phyloP scores from a whole-genome alignment of 2,329 filamentous ascomycete genomes.

The Clonostachys rhizophaga region DNA sequence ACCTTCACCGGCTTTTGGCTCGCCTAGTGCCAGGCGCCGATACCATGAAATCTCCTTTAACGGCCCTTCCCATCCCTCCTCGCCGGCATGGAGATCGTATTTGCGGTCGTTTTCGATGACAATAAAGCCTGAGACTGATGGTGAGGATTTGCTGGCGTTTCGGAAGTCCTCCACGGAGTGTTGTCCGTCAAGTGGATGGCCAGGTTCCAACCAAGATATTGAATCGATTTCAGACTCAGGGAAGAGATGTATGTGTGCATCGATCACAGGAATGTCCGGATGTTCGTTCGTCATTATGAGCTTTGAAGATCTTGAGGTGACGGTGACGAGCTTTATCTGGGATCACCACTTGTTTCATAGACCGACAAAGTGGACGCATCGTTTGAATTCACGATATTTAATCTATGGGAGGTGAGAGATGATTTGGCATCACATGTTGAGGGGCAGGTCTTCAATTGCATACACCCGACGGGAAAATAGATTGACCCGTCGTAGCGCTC shows the following conservation, averaged over 20 bases:
- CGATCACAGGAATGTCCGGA: constrained; percentile 58
- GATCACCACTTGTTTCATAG: no score
- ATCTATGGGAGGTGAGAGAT: no score
- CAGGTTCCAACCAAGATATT: constrained; percentile 64
- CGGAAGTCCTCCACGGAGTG: constrained; percentile 62
- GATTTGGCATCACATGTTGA: no score
- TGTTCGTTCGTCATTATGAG: not conserved
- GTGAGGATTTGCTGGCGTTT: constrained; percentile 30
- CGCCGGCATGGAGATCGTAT: constrained; percentile 47
- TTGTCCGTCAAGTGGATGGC: constrained; percentile 45
- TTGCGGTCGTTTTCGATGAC: constrained; percentile 80
- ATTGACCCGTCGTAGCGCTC: no score
- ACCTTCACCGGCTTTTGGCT: constrained; percentile 60
- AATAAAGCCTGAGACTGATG: constrained; percentile 62
- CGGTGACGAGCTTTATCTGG: no score
- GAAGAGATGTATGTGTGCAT: constrained; percentile 90
- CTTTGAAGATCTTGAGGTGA: no score
- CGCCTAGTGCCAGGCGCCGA: constrained; percentile 59
- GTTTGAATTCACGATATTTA: no score
- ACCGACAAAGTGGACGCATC: no score
- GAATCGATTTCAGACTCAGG: constrained; percentile 60
- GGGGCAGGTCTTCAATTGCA: no score
- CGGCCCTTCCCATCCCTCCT: constrained; percentile 67
- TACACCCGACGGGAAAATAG: no score
- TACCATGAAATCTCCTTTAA: constrained; percentile 70